Conservation (phyloP, 1,284 basidiomycete genomes). For the Coriolopsis trogii region DNA sequence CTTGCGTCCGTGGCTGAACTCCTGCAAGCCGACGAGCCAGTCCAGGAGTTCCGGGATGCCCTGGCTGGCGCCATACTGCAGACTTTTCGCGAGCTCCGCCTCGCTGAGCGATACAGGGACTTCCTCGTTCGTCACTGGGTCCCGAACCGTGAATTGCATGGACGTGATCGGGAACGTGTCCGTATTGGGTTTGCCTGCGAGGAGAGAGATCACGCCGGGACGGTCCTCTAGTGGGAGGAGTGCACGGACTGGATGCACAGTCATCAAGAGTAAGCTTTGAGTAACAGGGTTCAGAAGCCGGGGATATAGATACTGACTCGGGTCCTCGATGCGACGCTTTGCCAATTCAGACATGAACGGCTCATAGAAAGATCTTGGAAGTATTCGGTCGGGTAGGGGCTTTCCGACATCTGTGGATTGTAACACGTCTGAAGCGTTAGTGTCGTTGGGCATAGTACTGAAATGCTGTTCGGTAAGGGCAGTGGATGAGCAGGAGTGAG, state of each 20-base stretch:
- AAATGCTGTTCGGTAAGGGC: too few species aligned
- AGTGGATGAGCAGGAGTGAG: too few species aligned
- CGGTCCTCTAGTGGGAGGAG: constrained; percentile 77
- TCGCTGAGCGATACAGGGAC: constrained; percentile 54
- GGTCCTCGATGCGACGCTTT: constrained; percentile 54
- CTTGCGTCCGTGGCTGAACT: constrained; percentile 60
- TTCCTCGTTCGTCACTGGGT: constrained; percentile 46
- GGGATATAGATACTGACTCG: constrained; percentile 46
- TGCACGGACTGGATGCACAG: constrained; percentile 29
- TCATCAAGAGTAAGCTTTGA: not conserved
- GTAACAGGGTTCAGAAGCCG: not conserved
- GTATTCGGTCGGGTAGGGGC: constrained; percentile 11
- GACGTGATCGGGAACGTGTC: constrained; percentile 88
- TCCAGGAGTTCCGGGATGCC: constrained; percentile 69
- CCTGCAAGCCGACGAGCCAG: constrained; percentile 74
- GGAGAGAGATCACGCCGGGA: constrained; percentile 84
- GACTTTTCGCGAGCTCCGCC: constrained; percentile 56
- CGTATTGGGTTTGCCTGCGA: constrained; percentile 88
- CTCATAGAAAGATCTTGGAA: constrained; percentile 52
- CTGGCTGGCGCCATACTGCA: constrained; percentile 80
- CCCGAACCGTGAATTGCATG: constrained; percentile 58
- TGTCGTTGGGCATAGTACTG: constrained; percentile 1
- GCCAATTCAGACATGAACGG: constrained; percentile 56
- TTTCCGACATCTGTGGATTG: not conserved
- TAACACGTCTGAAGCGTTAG: not conserved